These are phyloP conservation scores for Pyrenochaeta sp. DNA, from an alignment of 2,329 filamentous ascomycete species.

Conservation along the genomic window DNA sequence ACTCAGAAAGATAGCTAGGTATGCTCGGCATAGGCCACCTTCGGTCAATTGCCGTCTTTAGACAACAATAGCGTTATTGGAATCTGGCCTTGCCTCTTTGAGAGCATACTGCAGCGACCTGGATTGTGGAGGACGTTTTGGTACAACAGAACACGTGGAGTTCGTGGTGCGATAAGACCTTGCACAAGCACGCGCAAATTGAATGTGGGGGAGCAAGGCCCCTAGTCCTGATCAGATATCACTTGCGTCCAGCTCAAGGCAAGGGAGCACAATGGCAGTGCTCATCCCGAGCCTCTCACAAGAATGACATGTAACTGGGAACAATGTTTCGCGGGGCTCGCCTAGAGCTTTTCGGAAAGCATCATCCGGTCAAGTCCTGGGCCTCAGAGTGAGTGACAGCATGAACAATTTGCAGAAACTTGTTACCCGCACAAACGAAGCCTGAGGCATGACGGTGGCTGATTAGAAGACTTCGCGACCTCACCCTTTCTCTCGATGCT, in stretches of 20 bases:
- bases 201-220: constrained; percentile 19
- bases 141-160: constrained; percentile 35
- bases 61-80: constrained; percentile 5
- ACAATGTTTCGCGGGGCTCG: constrained; percentile 3
- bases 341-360: neutral
- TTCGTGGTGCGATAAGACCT: constrained; percentile 14
- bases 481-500: constrained; percentile 10
- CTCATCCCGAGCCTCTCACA: neutral
- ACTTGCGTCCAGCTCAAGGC: constrained; percentile 23
- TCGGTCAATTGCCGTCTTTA: neutral
- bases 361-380: neutral
- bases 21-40: constrained; percentile 4
- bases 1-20: neutral
- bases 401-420: neutral
- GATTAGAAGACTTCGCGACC: constrained; percentile 19
- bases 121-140: constrained; percentile 20
- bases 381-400: neutral
- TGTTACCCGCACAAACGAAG: neutral
- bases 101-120: constrained; percentile 27
- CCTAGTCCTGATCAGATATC: constrained; percentile 14
- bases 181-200: constrained; percentile 20
- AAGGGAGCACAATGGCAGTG: constrained; percentile 22
- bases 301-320: neutral
- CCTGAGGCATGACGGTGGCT: constrained; percentile 28
- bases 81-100: constrained; percentile 24